Evolutionary conservation across 176 grass and related monocot species (phyloP), one percentile per base, ranked within the genome.

Genomic region (Cymbopogon citratus): DNA sequence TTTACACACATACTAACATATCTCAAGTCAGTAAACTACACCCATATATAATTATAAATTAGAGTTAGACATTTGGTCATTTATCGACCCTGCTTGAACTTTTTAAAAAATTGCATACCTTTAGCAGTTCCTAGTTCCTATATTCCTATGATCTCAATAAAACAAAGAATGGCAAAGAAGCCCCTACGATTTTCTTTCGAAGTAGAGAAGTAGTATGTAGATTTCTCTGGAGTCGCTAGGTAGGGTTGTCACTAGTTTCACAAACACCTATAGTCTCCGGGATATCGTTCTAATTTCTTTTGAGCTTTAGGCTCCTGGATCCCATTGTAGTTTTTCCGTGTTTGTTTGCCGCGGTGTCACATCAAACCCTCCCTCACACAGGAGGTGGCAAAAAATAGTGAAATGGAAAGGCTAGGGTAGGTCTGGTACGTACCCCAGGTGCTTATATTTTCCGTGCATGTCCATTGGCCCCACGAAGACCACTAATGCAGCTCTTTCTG

Each of bases 401-500:
- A 74, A 52, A 87, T 56, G 29, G 69, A 80, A 65, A 77, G 44
- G 71, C 45, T 86, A 90, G 24, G 43, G 25, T 85, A 87, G 68
- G 80, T 35, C 79, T 44, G 56, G 64, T 84, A 84, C 86, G 36
- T 74, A 74, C 75, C 77, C 65, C 66, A 72, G 77, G 23, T 35
- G 65, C 59, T 77, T 77, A 71, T 60, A 71, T 60, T 49, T 82
- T 85, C 51, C 5, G 7, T 63, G 71, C 21, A 67, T 19, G 24
- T 68, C 36, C 38, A 81, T 69, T 77, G 82, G 81, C 19, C 77
- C 77, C 85, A 87, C 72, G 49, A 54, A 49, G 82, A 88, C 86
- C 82, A 91, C 81, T 85, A 85, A 78, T 74, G 66, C 82, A 78
- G 31, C 72, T 67, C 61, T 88, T 85, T 88, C 61, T 88, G 68